A percentile compares a stretch with the other conserved stretches of the same genome.
Conservation (phyloP, 495 filamentous ascomycete species). For the Pyrenopolyporus hunteri region DNA sequence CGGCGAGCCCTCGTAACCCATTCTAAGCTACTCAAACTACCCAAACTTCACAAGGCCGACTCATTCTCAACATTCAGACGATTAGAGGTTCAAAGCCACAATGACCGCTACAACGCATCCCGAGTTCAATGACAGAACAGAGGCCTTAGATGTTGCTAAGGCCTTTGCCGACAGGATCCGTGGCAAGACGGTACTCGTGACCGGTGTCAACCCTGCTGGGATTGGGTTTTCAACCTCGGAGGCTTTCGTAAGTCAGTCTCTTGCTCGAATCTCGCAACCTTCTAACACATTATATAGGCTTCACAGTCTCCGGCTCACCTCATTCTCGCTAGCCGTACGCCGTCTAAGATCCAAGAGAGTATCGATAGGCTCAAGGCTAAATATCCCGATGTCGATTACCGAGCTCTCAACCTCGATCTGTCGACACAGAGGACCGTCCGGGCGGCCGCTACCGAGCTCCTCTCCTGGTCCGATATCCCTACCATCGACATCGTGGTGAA, state of each 20-base stretch:
- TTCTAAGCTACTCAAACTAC: too few relatives aligned
- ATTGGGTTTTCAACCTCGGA: conserved; percentile 51
- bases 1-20: too few relatives aligned
- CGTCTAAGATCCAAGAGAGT: conserved; percentile 46
- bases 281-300: conserved; percentile 36
- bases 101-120: conserved; percentile 46
- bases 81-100: conserved; percentile 1
- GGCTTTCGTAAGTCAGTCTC: conserved; percentile 47
- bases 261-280: neutral
- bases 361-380: conserved; percentile 45
- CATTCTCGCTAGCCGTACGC: conserved; percentile 50
- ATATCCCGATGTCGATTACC: conserved; percentile 48
- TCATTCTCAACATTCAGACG: neutral
- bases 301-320: conserved; percentile 51
- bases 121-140: conserved; percentile 48
- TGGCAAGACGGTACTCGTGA: conserved; percentile 52
- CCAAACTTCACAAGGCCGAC: too few relatives aligned
- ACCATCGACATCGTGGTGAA: conserved; percentile 54
- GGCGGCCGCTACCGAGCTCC: conserved; percentile 46
- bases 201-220: conserved; percentile 49
- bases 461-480: conserved; percentile 47
- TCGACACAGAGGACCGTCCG: conserved; percentile 53
- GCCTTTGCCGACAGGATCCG: conserved; percentile 44
- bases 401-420: conserved; percentile 51
- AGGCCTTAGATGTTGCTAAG: conserved; percentile 49